phyloP scores from a whole-genome alignment of 1,139 yeast genomes.

The Debaryomyces robertsiae region DNA sequence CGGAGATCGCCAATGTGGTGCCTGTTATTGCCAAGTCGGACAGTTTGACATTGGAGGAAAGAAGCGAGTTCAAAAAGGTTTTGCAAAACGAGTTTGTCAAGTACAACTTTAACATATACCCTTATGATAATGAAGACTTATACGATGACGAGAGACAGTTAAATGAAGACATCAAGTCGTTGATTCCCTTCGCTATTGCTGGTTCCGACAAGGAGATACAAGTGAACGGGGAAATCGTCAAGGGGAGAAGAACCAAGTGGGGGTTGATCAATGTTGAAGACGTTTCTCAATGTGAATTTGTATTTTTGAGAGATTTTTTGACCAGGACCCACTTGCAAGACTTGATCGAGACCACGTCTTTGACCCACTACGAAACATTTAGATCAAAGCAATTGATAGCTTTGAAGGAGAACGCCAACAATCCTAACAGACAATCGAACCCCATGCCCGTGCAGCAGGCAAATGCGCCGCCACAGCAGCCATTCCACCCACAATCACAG shows the following conservation, averaged over 20 bases:
- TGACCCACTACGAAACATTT: conserved; percentile 88
- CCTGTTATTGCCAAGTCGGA: conserved; percentile 96
- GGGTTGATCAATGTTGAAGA: conserved; percentile 92
- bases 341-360: conserved; percentile 88
- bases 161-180: conserved; percentile 73
- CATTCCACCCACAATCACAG: conserved; percentile 9
- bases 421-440: conserved; percentile 38
- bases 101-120: conserved; percentile 80
- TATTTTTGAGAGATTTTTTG: conserved; percentile 87
- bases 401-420: conserved; percentile 79
- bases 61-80: conserved; percentile 71
- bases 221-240: conserved; percentile 73
- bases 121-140: conserved; percentile 76
- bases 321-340: conserved; percentile 96
- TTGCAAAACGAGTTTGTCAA: conserved; percentile 77
- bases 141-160: conserved; percentile 80
- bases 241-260: conserved; percentile 94
- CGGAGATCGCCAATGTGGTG: conserved; percentile 91
- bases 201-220: conserved; percentile 86
- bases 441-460: conserved; percentile 13
- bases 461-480: conserved; percentile 6
- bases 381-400: conserved; percentile 93
- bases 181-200: conserved; percentile 91
- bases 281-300: conserved; percentile 92
- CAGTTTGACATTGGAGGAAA: conserved; percentile 82